Conservation (phyloP, 2,329 filamentous ascomycete genomes). For the Colletotrichum graminicola region DNA sequence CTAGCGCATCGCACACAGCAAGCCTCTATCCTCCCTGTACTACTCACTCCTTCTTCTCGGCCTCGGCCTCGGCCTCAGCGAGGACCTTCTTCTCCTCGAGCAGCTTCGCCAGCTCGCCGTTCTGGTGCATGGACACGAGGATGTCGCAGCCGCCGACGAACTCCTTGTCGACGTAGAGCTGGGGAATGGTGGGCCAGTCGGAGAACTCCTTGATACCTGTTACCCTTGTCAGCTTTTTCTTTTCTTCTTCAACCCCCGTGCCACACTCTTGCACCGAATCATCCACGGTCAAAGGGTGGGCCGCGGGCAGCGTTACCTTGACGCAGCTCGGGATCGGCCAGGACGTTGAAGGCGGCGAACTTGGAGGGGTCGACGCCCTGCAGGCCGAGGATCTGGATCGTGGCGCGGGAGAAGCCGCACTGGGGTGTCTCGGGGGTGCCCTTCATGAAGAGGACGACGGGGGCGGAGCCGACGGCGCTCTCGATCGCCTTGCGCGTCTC, state of each 20-base stretch:
- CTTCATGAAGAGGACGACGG: conserved; percentile 99
- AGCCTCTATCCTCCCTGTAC: background rate
- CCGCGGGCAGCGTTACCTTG: conserved; percentile 56
- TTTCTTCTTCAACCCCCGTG: too few species aligned
- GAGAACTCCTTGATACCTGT: conserved; percentile 98
- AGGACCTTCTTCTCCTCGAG: conserved; percentile 94
- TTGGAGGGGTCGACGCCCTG: conserved; percentile 96
- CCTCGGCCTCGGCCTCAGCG: conserved; percentile 58
- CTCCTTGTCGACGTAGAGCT: conserved; percentile 94
- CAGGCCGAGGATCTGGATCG: conserved; percentile 92
- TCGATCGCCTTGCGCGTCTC: conserved; percentile 88
- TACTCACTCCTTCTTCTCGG: conserved; percentile 51
- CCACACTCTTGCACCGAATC: background rate
- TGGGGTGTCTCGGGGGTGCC: conserved; percentile 95
- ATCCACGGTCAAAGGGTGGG: too few species aligned
- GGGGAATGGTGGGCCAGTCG: conserved; percentile 98
- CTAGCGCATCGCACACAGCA: background rate
- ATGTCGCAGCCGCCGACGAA: conserved; percentile 99
- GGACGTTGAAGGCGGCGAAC: conserved; percentile 97
- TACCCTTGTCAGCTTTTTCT: conserved; percentile 25
- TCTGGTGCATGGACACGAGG: conserved; percentile 96
- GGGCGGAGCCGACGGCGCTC: conserved; percentile 86
- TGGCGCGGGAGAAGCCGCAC: conserved; percentile 95
- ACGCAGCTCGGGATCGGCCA: conserved; percentile 90
- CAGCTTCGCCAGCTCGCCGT: conserved; percentile 90